Conservation (phyloP, 805 yeast species). For the Spathaspora hagerdaliae region DNA sequence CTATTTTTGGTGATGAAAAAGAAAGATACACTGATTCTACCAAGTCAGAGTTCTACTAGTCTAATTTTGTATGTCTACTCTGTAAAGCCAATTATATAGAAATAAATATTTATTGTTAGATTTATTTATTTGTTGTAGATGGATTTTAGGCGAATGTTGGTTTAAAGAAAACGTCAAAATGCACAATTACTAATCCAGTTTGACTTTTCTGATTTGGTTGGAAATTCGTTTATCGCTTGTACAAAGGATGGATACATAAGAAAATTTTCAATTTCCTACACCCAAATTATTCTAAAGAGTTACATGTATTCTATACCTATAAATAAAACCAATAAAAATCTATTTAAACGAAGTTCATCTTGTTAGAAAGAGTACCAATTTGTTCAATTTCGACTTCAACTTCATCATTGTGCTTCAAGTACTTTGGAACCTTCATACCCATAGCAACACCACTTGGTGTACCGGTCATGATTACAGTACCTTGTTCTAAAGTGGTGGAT, state of each 20-base stretch:
- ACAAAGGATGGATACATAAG: neutral
- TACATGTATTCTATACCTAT: neutral
- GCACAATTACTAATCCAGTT: too few relatives aligned
- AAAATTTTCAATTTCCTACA: neutral
- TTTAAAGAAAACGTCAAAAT: too few relatives aligned
- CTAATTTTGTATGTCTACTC: neutral
- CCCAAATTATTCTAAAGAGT: neutral
- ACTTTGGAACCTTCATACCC: constrained; percentile 23
- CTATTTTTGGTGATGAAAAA: constrained; percentile 6
- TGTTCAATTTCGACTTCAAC: constrained; percentile 6
- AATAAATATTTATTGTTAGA: too few relatives aligned
- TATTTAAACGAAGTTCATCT: constrained; percentile 4
- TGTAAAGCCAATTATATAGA: too few relatives aligned
- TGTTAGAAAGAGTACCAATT: constrained; percentile 8
- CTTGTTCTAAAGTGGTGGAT: constrained; percentile 50
- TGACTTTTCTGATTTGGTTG: neutral
- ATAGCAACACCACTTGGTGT: constrained; percentile 55
- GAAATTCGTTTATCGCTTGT: too few relatives aligned
- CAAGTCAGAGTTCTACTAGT: constrained; percentile 5
- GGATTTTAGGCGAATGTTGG: too few relatives aligned
- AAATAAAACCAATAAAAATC: neutral
- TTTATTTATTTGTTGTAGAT: too few relatives aligned
- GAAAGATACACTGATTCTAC: constrained; percentile 1
- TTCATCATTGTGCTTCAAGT: constrained; percentile 6
- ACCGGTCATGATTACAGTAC: constrained; percentile 53